Evolutionary conservation across 2,329 filamentous ascomycete genomes (phyloP).

Genomic region (Fusarium sp.): DNA sequence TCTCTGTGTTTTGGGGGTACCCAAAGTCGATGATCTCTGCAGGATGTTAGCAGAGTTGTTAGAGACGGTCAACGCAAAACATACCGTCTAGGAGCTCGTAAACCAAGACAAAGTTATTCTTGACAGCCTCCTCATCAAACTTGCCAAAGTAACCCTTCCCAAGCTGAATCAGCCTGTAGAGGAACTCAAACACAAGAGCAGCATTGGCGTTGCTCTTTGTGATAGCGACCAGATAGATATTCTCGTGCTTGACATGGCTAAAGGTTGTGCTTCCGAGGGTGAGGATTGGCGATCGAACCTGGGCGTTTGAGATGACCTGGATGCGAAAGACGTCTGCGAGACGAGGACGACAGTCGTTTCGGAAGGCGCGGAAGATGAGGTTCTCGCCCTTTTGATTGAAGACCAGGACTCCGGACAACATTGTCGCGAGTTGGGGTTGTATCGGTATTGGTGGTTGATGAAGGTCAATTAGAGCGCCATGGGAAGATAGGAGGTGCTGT

Average conservation of each 20-base stretch:
- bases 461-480: conserved; percentile 3
- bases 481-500: conserved; percentile 38
- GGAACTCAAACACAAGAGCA: conserved; percentile 96
- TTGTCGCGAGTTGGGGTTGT: conserved; percentile 58
- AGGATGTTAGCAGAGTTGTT: neutral
- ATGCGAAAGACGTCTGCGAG: conserved; percentile 99
- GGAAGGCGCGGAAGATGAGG: conserved; percentile 98
- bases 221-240: conserved; percentile 96
- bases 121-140: conserved; percentile 98
- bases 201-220: conserved; percentile 99
- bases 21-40: conserved; percentile 98
- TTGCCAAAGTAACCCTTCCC: conserved; percentile 98
- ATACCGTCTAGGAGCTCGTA: conserved; percentile 95
- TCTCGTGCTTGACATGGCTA: conserved; percentile 99
- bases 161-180: conserved; percentile 90
- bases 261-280: conserved; percentile 98
- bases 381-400: conserved; percentile 99
- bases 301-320: conserved; percentile 97
- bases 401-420: conserved; percentile 96
- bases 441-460: conserved; percentile 2
- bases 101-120: conserved; percentile 99
- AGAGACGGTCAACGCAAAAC: neutral
- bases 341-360: conserved; percentile 96
- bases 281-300: conserved; percentile 96
- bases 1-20: conserved; percentile 98